Conservation (phyloP, 2,329 filamentous ascomycete genomes). For the Calycina marina region DNA sequence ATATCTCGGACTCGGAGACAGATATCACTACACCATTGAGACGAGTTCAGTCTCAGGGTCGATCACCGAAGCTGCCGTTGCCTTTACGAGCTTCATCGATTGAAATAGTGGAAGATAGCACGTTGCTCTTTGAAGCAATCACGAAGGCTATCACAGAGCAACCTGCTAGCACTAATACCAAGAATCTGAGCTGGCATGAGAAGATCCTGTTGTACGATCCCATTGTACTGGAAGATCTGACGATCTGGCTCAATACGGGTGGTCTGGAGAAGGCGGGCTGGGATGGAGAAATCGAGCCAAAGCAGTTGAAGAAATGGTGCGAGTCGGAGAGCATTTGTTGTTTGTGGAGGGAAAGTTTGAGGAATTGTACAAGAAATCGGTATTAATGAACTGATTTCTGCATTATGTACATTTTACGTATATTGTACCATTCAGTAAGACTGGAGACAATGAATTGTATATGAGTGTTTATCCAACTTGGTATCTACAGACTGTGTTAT, state of each 20-base stretch:
- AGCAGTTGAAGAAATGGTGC: conserved; percentile 77
- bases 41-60: conserved; percentile 10
- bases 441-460: too few relatives aligned
- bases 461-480: too few relatives aligned
- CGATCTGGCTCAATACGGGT: conserved; percentile 67
- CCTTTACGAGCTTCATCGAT: conserved; percentile 4
- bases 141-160: conserved; percentile 37
- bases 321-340: conserved; percentile 78
- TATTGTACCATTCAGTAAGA: too few relatives aligned
- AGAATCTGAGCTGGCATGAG: conserved; percentile 64
- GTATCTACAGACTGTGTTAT: too few relatives aligned
- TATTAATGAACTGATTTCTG: too few relatives aligned
- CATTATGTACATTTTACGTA: too few relatives aligned
- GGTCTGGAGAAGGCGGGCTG: conserved; percentile 47
- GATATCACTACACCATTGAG: conserved; percentile 15
- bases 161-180: conserved; percentile 33
- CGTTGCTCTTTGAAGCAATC: conserved; percentile 39
- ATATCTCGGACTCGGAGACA: conserved; percentile 36
- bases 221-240: conserved; percentile 73
- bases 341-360: conserved; percentile 38
- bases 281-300: conserved; percentile 46
- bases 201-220: conserved; percentile 92
- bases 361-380: conserved; percentile 15
- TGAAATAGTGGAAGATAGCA: conserved; percentile 22
- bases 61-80: conserved; percentile 8